Conservation (phyloP, 768 basidiomycete species). For the Hypholoma sublateritium region DNA sequence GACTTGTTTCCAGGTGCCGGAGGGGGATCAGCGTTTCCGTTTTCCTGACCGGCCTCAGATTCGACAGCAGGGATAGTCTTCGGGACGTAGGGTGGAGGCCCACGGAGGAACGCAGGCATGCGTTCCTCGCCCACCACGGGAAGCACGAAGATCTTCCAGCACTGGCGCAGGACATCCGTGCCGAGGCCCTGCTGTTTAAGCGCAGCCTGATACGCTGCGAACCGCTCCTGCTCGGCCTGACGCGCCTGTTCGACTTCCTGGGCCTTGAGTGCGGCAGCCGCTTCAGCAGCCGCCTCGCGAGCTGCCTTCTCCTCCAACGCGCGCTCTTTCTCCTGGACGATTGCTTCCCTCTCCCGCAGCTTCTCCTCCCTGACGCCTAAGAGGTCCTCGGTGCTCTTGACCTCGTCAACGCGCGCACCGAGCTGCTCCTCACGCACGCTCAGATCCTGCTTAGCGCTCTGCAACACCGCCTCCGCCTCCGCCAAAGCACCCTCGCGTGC, state of each 20-base stretch:
- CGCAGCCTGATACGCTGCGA: background rate
- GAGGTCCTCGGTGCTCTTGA: conserved; percentile 1
- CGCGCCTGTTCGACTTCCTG: background rate
- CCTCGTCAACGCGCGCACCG: background rate
- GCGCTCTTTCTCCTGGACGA: conserved; percentile 7
- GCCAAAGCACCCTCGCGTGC: background rate
- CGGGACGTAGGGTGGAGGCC: background rate
- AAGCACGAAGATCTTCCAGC: conserved; percentile 12
- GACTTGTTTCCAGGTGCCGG: too few species aligned
- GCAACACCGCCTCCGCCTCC: background rate
- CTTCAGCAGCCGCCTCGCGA: background rate
- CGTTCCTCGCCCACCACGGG: conserved; percentile 8
- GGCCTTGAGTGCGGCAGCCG: background rate
- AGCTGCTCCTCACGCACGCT: background rate
- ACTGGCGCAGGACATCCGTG: background rate
- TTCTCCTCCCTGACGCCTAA: background rate
- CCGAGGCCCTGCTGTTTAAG: background rate
- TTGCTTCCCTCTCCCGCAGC: background rate
- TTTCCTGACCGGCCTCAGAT: too few species aligned
- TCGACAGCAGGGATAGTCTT: too few species aligned
- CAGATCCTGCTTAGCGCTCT: background rate
- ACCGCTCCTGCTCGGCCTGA: background rate
- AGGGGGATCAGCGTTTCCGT: too few species aligned
- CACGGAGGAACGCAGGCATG: conserved; percentile 8
- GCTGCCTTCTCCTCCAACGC: conserved; percentile 1